Base-by-base conservation (phyloP, 2,329 filamentous ascomycete species). In the Exserohilum rostratum region DNA sequence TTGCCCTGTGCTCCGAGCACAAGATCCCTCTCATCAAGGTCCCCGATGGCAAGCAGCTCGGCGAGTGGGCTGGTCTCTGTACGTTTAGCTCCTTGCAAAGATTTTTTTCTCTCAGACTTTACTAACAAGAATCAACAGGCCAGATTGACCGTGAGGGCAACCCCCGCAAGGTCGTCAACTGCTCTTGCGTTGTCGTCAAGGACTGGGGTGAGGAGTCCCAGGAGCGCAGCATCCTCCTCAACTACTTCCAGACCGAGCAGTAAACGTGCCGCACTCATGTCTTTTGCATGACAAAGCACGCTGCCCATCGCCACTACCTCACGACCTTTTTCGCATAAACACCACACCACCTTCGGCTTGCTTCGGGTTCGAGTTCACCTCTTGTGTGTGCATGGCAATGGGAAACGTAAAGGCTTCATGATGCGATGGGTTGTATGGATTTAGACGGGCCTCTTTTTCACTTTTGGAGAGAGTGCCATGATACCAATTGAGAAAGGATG, bases 11-110 rank as follows among this genome's bases (percentile, higher is more conserved):
- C 90, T 91, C 90, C 66, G 95, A 99, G 88, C 95, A 99, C 86
- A 97, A 97, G 89, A 99, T 99, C 76, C 95, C 95, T 68, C 85
- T 99, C 75, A 99, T 99, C 88, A 98, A 99, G 91, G 95, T 99
- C 66, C 93, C 93, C 71, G 95, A 99, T 81, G 95, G 95, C 82
- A 99, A 99, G 90, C 91, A 97, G 87, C 86, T 99, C 75, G 95
- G 95, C 85, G 95, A 99, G 86, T 99, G 95, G 95, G 93, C 96
- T 79, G 95, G 95, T 84, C 89, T 99, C 77, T 99, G 95, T 98
- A 88, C 80, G 93, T 93, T 54, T 49, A n/a, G n/a, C n/a, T n/a
- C n/a, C n/a, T n/a, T n/a, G n/a, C n/a, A n/a, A n/a, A n/a, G n/a
- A n/a, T n/a, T n/a, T n/a, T n/a, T n/a, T n/a, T n/a, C n/a, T n/a